A percentile compares a stretch with the other conserved stretches of the same genome.
phyloP scores from a whole-genome alignment of 1,139 yeast genomes.

The Arxiozyma heterogenica region DNA sequence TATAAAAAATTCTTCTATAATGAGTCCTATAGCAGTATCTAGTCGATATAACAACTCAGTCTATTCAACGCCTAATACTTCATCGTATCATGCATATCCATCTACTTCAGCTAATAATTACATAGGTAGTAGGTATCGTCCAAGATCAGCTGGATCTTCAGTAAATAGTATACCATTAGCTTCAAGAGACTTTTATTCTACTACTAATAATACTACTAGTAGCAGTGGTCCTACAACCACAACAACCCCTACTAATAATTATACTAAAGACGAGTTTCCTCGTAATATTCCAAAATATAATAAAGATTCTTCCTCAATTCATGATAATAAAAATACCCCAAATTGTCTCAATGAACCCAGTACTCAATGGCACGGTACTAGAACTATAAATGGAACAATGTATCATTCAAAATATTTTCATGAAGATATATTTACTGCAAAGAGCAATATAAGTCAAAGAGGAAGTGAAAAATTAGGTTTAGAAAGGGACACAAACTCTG shows the following conservation, averaged over 20 bases:
- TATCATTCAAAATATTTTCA: background rate
- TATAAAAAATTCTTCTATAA: background rate
- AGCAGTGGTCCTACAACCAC: background rate
- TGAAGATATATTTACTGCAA: background rate
- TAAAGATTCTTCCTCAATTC: background rate
- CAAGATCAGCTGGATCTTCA: constrained; percentile 13
- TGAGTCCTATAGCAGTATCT: constrained; percentile 2
- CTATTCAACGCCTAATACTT: constrained; percentile 3
- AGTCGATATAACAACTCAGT: constrained; percentile 18
- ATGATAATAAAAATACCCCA: constrained; percentile 8
- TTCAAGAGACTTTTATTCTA: background rate
- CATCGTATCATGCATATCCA: background rate
- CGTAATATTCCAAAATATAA: background rate
- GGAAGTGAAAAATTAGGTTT: background rate
- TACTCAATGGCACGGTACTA: constrained; percentile 14
- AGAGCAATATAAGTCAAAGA: background rate
- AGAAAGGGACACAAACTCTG: background rate
- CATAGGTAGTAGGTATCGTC: constrained; percentile 11
- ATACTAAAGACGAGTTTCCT: background rate
- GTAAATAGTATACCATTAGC: background rate
- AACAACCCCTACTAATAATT: background rate
- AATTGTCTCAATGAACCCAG: constrained; percentile 15
- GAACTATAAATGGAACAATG: background rate
- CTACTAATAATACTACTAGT: background rate
- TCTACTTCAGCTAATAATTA: constrained; percentile 4